phyloP scores from a whole-genome alignment of 2,329 filamentous ascomycete species.

The Talaromyces sp. region DNA sequence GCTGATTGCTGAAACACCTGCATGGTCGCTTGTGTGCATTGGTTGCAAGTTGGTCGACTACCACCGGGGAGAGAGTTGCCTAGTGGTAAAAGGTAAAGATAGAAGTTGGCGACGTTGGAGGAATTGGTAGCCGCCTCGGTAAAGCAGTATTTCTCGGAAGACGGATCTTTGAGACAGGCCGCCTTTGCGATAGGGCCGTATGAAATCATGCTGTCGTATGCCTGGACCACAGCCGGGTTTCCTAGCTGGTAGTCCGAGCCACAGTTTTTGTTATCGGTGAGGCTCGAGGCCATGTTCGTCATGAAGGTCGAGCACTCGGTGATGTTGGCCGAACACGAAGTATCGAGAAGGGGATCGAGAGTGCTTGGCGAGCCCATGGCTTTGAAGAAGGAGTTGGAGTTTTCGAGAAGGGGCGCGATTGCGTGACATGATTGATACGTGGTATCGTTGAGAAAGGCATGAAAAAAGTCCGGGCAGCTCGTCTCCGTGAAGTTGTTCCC shows the following conservation, averaged over 20 bases:
- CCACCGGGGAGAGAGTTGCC: conserved; percentile 65
- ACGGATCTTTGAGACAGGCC: conserved; percentile 68
- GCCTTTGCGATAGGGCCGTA: conserved; percentile 77
- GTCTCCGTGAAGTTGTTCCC: conserved; percentile 57
- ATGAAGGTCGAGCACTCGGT: conserved; percentile 64
- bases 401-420: conserved; percentile 78
- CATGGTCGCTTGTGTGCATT: conserved; percentile 78
- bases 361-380: conserved; percentile 65
- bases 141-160: conserved; percentile 68
- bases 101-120: conserved; percentile 65
- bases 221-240: conserved; percentile 68
- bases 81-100: conserved; percentile 81
- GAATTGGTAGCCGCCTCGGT: conserved; percentile 77
- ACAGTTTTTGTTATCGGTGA: conserved; percentile 63
- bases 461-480: conserved; percentile 56
- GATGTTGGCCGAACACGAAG: conserved; percentile 66
- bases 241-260: conserved; percentile 62
- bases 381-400: conserved; percentile 79
- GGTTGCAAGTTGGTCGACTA: conserved; percentile 68
- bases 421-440: conserved; percentile 74
- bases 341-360: conserved; percentile 74
- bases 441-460: conserved; percentile 59
- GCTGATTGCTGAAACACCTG: conserved; percentile 68
- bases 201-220: conserved; percentile 69
- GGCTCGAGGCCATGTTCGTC: conserved; percentile 57